Conservation (phyloP, 305 asterid genomes). For the Solanum chacoense region DNA sequence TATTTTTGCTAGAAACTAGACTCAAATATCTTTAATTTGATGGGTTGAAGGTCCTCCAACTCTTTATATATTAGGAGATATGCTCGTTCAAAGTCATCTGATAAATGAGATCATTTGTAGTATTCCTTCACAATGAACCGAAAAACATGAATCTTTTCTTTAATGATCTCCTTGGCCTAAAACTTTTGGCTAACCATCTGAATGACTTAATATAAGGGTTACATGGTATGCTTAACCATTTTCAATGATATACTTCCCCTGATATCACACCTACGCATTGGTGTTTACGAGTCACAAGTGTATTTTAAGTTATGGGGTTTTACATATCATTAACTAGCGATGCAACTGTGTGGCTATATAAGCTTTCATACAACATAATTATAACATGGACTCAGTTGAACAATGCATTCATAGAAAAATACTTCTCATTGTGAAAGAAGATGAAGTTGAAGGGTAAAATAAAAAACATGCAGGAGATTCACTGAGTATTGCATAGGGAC, state of each 20-base stretch:
- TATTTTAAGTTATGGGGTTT: too few relatives aligned
- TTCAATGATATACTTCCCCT: too few relatives aligned
- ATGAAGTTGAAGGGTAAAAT: background rate
- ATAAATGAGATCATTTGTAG: background rate
- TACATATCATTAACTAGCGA: background rate
- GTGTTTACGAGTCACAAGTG: too few relatives aligned
- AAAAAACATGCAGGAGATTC: too few relatives aligned
- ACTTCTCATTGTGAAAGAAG: background rate
- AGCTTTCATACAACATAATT: background rate
- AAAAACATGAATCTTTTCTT: too few relatives aligned
- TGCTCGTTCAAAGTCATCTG: background rate
- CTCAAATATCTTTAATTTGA: background rate
- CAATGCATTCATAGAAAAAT: background rate
- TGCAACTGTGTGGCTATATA: background rate
- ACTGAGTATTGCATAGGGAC: too few relatives aligned
- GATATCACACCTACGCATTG: too few relatives aligned
- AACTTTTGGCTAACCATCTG: too few relatives aligned
- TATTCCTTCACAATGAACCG: background rate
- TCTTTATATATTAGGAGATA: background rate
- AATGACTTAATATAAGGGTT: too few relatives aligned
- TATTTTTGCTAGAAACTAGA: background rate
- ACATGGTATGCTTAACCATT: too few relatives aligned
- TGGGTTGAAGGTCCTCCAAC: background rate
- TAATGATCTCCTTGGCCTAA: too few relatives aligned
- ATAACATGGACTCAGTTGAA: background rate